Evolutionary conservation across 2,329 filamentous ascomycete species (phyloP), one percentile per base, ranked within the genome.

Genomic region (Mollisia scopiformis): DNA sequence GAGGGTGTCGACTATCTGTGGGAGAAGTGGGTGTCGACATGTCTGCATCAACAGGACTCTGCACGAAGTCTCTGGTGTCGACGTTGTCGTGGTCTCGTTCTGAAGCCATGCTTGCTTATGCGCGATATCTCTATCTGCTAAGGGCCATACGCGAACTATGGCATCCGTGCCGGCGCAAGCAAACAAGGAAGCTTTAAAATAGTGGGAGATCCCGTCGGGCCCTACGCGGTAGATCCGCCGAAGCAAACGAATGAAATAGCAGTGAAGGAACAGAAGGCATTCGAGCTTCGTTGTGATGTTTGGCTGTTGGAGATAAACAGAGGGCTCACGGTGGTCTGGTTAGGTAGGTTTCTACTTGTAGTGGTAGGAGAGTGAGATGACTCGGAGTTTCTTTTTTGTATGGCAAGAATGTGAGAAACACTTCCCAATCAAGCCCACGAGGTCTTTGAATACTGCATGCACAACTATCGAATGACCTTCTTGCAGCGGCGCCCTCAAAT

Each of bases 1-100:
- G 64, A 47, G 76, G 74, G 56, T 78, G 77, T 60, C 82, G 78
- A 63, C 78, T 80, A 63, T 85, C 82, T 52, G 80, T 81, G 16
- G 84, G 81, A 56, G 84, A 82, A 59, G 80, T 61, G 2, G 71
- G 70, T 35, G 63, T 66, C 19, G 71, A 72, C 60, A 70, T 68
- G 8, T 68, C 66, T 35, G 59, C 21, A 19, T 51, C 49, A n/a
- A 31, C 50, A 43, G 62, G 52, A 54, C 37, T 67, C 23, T 67
- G 69, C 41, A 53, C 57, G 2, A 58, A 50, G 21, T 69, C 64
- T 49, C 57, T 68, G 8, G 61, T 21, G 39, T 61, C 49, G 39
- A 13, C 49, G 30, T 61, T 30, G 19, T n/a, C 54, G 51, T 63
- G 56, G 10, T 61, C 66, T 47, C 63, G 62, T 39, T 53, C 55